Conservation (phyloP, 73 alveolate species). For the Symbiodinium natans region DNA sequence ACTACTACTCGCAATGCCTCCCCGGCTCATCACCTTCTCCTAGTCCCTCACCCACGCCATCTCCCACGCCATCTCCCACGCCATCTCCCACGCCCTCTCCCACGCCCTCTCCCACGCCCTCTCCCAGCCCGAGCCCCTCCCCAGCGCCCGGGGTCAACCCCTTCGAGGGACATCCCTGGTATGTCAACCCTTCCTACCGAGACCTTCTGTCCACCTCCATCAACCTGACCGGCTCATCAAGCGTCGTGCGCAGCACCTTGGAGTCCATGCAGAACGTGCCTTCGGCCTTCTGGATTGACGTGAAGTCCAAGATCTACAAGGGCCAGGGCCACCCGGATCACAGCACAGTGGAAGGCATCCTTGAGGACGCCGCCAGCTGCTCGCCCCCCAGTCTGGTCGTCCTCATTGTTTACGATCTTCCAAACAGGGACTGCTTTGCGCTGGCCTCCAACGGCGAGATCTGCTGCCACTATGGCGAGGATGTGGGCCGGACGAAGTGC, state of each 20-base stretch:
- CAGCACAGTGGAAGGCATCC: constrained; percentile 72
- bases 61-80: neutral
- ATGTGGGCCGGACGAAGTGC: constrained; percentile 24
- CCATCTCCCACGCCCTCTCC: neutral
- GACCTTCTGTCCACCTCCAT: constrained; percentile 36
- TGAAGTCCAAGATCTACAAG: constrained; percentile 57
- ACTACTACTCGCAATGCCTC: constrained; percentile 21
- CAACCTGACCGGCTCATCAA: neutral
- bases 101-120: neutral
- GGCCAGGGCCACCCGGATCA: constrained; percentile 52
- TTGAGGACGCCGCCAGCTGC: constrained; percentile 63
- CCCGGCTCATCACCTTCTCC: constrained; percentile 8
- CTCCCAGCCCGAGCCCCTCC: neutral
- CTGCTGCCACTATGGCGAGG: constrained; percentile 91
- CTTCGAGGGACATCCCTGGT: constrained; percentile 50
- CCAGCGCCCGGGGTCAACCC: constrained; percentile 32
- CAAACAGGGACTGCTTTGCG: constrained; percentile 95
- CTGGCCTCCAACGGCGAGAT: constrained; percentile 95
- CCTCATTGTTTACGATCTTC: constrained; percentile 93
- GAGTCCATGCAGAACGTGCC: constrained; percentile 67
- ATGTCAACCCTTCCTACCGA: constrained; percentile 56
- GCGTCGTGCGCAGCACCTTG: constrained; percentile 39
- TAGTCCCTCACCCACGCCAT: neutral
- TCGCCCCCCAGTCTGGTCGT: constrained; percentile 53
- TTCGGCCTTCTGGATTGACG: constrained; percentile 69